Evolutionary conservation across 768 basidiomycete genomes (phyloP).

Genomic region (Tylopilus sp.): DNA sequence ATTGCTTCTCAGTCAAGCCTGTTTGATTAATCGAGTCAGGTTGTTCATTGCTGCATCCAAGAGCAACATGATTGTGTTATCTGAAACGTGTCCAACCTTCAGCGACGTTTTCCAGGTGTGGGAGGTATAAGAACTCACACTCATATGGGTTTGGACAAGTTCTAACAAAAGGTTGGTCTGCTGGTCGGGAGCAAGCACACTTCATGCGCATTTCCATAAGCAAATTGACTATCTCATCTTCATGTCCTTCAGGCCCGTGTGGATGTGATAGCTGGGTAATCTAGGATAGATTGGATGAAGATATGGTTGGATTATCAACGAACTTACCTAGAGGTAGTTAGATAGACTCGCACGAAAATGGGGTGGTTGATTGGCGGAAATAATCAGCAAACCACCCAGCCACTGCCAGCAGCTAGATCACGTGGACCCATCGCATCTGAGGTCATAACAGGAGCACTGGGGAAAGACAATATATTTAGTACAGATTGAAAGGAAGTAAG

Average conservation of each 20-base stretch:
- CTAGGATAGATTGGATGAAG: too few species aligned
- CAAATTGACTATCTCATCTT: not conserved
- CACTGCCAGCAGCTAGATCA: too few species aligned
- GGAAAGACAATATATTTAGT: too few species aligned
- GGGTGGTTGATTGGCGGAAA: too few species aligned
- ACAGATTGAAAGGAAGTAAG: too few species aligned
- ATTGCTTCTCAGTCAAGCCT: conserved; percentile 81
- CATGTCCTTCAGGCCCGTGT: conserved; percentile 27
- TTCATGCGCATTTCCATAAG: conserved; percentile 33
- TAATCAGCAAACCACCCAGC: too few species aligned
- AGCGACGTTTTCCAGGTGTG: not conserved
- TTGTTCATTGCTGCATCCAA: conserved; percentile 81
- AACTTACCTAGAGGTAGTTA: too few species aligned
- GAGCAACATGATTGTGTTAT: conserved; percentile 57
- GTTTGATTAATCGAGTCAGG: conserved; percentile 71
- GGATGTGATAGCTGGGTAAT: too few species aligned
- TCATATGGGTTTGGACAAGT: conserved; percentile 46
- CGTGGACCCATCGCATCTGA: too few species aligned
- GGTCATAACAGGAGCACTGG: too few species aligned
- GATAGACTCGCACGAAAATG: too few species aligned
- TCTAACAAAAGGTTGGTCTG: conserved; percentile 55
- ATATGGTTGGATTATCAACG: too few species aligned
- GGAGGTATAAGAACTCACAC: conserved; percentile 29
- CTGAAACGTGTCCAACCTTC: conserved; percentile 8
- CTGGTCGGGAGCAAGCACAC: conserved; percentile 50